Base-by-base conservation (phyloP, 768 basidiomycete genomes). In the Boletus rubroflammeus region DNA sequence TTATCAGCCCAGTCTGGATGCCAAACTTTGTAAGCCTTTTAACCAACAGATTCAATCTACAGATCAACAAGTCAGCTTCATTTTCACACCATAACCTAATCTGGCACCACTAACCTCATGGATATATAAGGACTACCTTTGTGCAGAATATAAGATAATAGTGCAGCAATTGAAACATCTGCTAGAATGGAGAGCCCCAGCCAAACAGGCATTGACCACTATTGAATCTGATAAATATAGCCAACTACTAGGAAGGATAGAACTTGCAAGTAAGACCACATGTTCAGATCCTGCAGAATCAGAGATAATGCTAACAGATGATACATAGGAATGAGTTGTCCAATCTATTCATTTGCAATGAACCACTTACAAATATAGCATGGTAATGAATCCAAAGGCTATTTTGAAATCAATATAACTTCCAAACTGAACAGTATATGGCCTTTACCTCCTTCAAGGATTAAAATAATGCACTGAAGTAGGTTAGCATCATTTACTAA, bases 1-100 rank as follows among this genome's bases (percentile, higher is more conserved):
- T 69, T 35, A 67, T 50, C 1, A 65, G 29, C 6, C 67, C 67
- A 57, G 69, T 69, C 21, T 69, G 69, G 19, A 62, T 55, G 11
- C 28, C 56, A 53, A 69, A 63, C 3, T 10, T 65, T 47, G 31
- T 40, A 0, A 69, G 42, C 19, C 25, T 65, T 32, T 50, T 28
- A 34, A 71, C 36, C 36, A 61, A 43, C 31, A 60, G 34, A 2
- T 32, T 36, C 10, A 65, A 45, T 21, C 67, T 68, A 42, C 3
- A 23, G 0, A 45, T 26, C 3, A 17, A 25, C 34, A 7, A 21
- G 11, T 51, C 6, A 32, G 29, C 17, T 29, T 21, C 6, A 7
- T 13, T 38, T 26, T 19, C 13, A 41, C 23, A 34, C 21, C 5
- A 45, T 34, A 2, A 14, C 3, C 5, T 10, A 35, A 50, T 29